Evolutionary conservation across 2,329 filamentous ascomycete genomes (phyloP).

Genomic region (Aureobasidium sp.): DNA sequence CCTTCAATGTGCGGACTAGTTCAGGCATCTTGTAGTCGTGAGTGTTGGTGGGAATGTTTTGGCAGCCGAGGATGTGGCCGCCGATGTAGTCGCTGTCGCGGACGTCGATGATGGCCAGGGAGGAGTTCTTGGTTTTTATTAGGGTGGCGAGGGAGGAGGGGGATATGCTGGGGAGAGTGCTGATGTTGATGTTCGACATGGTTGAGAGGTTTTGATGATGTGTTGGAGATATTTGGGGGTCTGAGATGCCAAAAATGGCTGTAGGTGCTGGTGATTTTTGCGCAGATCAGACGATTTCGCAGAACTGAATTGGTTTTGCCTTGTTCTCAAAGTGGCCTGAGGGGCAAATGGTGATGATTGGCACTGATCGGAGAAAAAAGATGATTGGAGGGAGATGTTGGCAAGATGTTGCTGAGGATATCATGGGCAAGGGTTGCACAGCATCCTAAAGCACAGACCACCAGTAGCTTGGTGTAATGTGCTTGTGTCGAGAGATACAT

Average conservation of each 20-base stretch:
- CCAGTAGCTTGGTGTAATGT: neutral
- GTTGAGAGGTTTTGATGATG: neutral
- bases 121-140: constrained; percentile 35
- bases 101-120: constrained; percentile 76
- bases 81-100: constrained; percentile 86
- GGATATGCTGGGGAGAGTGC: constrained; percentile 59
- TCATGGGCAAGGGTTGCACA: neutral
- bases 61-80: constrained; percentile 74
- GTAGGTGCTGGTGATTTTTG: too few relatives aligned
- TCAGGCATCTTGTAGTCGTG: constrained; percentile 74
- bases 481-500: neutral
- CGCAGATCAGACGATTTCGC: too few relatives aligned
- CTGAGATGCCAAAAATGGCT: too few relatives aligned
- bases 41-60: constrained; percentile 65
- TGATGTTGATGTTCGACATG: constrained; percentile 47
- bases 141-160: constrained; percentile 61
- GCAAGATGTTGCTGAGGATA: too few relatives aligned
- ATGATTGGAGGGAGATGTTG: too few relatives aligned
- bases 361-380: too few relatives aligned
- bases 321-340: too few relatives aligned
- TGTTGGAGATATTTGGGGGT: too few relatives aligned
- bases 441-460: neutral
- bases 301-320: too few relatives aligned
- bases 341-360: too few relatives aligned
- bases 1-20: constrained; percentile 68